Conservation (phyloP, 495 filamentous ascomycete species). For the Bacidia gigantensis region DNA sequence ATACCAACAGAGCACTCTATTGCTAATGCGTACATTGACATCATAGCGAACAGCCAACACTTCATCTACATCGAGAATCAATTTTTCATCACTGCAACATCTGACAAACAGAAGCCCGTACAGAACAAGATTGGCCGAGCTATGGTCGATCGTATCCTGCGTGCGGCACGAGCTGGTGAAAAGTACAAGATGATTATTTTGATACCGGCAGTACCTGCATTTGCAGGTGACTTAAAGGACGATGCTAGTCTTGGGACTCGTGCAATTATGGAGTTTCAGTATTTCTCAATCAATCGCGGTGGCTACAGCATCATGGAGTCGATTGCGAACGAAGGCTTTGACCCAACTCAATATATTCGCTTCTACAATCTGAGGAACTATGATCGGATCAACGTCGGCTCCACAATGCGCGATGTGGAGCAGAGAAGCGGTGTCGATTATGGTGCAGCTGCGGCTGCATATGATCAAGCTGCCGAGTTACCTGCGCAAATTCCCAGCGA, state of each 20-base stretch:
- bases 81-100: slow-evolving; percentile 92
- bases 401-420: slow-evolving; percentile 50
- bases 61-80: slow-evolving; percentile 96
- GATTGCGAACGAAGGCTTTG: slow-evolving; percentile 55
- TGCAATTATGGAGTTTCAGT: slow-evolving; percentile 94
- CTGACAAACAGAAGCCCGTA: slow-evolving; percentile 60
- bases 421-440: slow-evolving; percentile 57
- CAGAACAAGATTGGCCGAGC: slow-evolving; percentile 77
- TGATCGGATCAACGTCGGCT: slow-evolving; percentile 71
- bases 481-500: slow-evolving; percentile 5
- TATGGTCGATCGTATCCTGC: slow-evolving; percentile 77
- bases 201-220: slow-evolving; percentile 80
- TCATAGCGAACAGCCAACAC: slow-evolving; percentile 67
- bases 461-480: slow-evolving; percentile 38
- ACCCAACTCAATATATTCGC: slow-evolving; percentile 68
- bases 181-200: slow-evolving; percentile 74
- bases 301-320: slow-evolving; percentile 75
- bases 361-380: slow-evolving; percentile 95
- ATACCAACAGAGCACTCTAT: slow-evolving; percentile 69
- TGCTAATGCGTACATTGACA: slow-evolving; percentile 71
- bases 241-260: slow-evolving; percentile 73
- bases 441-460: slow-evolving; percentile 50
- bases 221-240: slow-evolving; percentile 73
- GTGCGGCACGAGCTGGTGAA: slow-evolving; percentile 54
- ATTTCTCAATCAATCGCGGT: slow-evolving; percentile 78